Evolutionary conservation across 768 basidiomycete genomes (phyloP).

Genomic region (Cystofilobasidium capitatum): DNA sequence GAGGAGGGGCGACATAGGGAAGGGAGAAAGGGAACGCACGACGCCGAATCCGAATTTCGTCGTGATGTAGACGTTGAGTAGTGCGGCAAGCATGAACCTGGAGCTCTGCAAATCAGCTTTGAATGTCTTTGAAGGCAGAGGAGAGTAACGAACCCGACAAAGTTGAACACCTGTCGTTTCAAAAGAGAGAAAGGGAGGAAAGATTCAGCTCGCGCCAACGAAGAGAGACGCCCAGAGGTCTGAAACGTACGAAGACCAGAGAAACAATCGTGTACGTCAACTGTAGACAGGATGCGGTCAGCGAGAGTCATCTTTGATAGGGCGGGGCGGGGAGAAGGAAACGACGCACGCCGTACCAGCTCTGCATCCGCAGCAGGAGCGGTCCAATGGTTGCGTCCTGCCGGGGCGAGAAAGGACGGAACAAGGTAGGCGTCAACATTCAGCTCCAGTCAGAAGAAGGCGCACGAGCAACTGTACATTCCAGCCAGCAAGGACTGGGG

Average conservation of each 20-base stretch:
- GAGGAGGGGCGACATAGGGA: background rate
- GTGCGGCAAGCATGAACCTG: constrained; percentile 48
- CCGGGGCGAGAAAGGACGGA: background rate
- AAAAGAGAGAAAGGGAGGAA: background rate
- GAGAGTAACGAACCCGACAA: constrained; percentile 32
- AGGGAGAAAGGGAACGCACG: constrained; percentile 19
- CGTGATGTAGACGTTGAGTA: constrained; percentile 46
- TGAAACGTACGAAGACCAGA: background rate
- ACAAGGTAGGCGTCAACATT: constrained; percentile 5
- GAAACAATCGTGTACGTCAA: constrained; percentile 15
- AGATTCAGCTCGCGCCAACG: background rate
- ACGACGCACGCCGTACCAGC: constrained; percentile 21
- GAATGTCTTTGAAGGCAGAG: too few relatives aligned
- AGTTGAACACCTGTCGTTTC: constrained; percentile 37
- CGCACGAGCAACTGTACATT: background rate
- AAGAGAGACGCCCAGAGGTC: too few relatives aligned
- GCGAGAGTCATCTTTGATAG: background rate
- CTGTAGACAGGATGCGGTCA: background rate
- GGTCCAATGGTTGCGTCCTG: constrained; percentile 29
- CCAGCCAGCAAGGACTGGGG: constrained; percentile 22
- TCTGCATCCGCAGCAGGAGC: constrained; percentile 29
- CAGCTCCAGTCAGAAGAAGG: background rate
- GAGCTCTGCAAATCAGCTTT: too few relatives aligned
- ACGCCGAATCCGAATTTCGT: constrained; percentile 38
- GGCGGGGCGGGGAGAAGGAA: background rate